Evolutionary conservation across 495 filamentous ascomycete species (phyloP).

Genomic region (Penicillium nucicola): DNA sequence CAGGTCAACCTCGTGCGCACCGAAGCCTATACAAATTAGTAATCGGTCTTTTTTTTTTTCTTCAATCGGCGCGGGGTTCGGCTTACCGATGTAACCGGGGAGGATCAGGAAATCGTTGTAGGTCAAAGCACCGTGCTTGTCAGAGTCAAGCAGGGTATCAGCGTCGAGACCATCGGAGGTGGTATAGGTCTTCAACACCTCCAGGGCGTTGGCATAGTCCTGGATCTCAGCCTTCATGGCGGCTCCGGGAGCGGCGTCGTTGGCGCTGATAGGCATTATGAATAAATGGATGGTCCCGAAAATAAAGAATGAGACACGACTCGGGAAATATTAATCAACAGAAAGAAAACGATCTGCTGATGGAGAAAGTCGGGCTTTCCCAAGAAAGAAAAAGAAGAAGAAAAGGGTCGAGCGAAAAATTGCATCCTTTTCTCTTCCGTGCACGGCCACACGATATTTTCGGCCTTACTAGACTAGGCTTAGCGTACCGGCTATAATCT

Average conservation of each 20-base stretch:
- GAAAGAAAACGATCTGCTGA: constrained; percentile 48
- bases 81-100: constrained; percentile 63
- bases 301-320: constrained; percentile 6
- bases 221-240: constrained; percentile 45
- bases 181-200: constrained; percentile 70
- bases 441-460: constrained; percentile 13
- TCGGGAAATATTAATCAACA: constrained; percentile 38
- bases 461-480: constrained; percentile 13
- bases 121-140: constrained; percentile 84
- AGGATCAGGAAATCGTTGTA: constrained; percentile 73
- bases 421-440: constrained; percentile 34
- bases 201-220: constrained; percentile 67
- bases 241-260: constrained; percentile 44
- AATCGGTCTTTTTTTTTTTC: neutral
- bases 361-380: constrained; percentile 53
- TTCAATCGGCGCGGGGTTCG: neutral
- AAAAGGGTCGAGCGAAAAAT: constrained; percentile 38
- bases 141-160: constrained; percentile 79
- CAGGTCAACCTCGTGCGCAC: constrained; percentile 82
- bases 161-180: constrained; percentile 80
- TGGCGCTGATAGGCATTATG: constrained; percentile 70
- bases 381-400: constrained; percentile 53
- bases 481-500: constrained; percentile 17
- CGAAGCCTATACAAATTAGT: constrained; percentile 58
- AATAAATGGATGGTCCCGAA: constrained; percentile 21